Evolutionary conservation across 78 protist genomes (phyloP), one percentile per base, ranked within the genome.

Genomic region (Pelomyxa schiedti): DNA sequence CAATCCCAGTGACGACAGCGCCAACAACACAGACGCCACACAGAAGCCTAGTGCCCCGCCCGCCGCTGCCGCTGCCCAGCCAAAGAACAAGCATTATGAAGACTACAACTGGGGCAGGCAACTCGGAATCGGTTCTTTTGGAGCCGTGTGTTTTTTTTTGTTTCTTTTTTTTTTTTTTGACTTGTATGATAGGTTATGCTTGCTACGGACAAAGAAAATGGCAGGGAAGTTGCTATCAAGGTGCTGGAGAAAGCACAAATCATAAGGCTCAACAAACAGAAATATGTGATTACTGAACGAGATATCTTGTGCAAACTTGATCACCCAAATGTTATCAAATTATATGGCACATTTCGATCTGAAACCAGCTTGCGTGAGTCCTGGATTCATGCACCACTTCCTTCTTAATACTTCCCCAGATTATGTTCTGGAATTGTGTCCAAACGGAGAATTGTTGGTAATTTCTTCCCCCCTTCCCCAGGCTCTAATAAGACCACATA

Each of bases 311-410:
- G 81, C 52, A 47, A 68, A 29, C 29, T 89, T 43, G 84, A 88
- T 39, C 92, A 92, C 72, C 93, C 92, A 30, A 84, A 78, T 73
- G 69, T 92, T 26, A 75, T 92, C 35, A 87, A 87, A 42, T 68
- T 92, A 35, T 77, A 38, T 47, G 66, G 66, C 40, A 87, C 95
- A 1, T 90, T 89, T 68, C 92, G 84, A 35, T 89, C 75, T 42
- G 88, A 75, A 52, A 53, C 28, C 35, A 69, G 76, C 72, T 30
- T 83, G 39, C 77, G 88, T 83, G 71, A 1, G 58, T 47, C 16
- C 58, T 16, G 32, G 32, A 16, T 47, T 47, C 58, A 16, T 16
- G 58, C 58, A 16, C 32, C 58, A 24, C 58, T 47, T 16, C 58
- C 16, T 16, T 24, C 58, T 16, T 16, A 16, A 16, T 16, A 47